These are phyloP conservation scores for Wickerhamomyces bisporus DNA, from an alignment of 805 yeast genomes.

Conservation along the genomic window DNA sequence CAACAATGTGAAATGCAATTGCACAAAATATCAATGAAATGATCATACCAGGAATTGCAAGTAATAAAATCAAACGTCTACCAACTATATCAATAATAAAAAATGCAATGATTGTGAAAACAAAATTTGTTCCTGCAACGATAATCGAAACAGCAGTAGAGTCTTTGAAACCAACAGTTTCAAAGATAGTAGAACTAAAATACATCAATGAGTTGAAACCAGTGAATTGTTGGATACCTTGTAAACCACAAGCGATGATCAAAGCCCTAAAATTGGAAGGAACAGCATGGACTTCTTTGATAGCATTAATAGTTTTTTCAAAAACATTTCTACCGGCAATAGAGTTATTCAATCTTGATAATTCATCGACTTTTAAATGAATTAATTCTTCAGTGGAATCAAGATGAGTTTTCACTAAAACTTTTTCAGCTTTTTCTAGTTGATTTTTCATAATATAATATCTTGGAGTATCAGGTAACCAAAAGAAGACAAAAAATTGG, in stretches of 20 bases:
- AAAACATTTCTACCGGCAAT: slow-evolving; percentile 44
- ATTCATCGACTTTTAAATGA: slow-evolving; percentile 62
- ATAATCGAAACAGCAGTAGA: slow-evolving; percentile 94
- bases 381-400: slow-evolving; percentile 61
- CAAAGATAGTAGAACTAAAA: slow-evolving; percentile 87
- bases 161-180: slow-evolving; percentile 82
- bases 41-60: slow-evolving; percentile 85
- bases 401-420: slow-evolving; percentile 57
- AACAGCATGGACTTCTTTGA: slow-evolving; percentile 56
- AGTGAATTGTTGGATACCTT: slow-evolving; percentile 94
- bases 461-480: slow-evolving; percentile 95
- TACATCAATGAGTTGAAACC: slow-evolving; percentile 97
- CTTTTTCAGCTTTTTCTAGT: slow-evolving; percentile 58
- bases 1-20: slow-evolving; percentile 84
- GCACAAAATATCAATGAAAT: slow-evolving; percentile 74
- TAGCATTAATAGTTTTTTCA: slow-evolving; percentile 51
- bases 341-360: slow-evolving; percentile 41
- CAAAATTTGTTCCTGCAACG: slow-evolving; percentile 90
- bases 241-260: slow-evolving; percentile 85
- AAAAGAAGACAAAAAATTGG: slow-evolving; percentile 72
- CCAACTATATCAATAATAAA: slow-evolving; percentile 84
- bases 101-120: slow-evolving; percentile 82
- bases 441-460: slow-evolving; percentile 71
- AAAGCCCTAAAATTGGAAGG: slow-evolving; percentile 87
- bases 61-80: slow-evolving; percentile 72